Evolutionary conservation across 2,329 filamentous ascomycete species (phyloP).

Genomic region (Cladosporium sp.): DNA sequence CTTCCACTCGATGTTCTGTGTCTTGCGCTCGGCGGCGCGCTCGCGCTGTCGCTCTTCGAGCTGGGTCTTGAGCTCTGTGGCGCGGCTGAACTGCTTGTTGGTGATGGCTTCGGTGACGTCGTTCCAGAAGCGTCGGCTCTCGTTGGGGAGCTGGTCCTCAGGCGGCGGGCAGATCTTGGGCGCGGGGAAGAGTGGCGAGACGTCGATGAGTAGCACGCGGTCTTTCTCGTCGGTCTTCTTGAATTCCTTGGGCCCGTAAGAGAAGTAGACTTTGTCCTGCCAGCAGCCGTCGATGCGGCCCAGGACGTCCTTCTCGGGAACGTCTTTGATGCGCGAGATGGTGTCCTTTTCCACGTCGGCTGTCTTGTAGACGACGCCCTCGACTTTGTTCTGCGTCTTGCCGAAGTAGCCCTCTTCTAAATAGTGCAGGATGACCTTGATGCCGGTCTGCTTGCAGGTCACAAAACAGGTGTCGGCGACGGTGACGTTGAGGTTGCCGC

Average conservation of each 20-base stretch:
- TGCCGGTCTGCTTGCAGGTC: conserved; percentile 82
- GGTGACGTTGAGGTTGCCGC: conserved; percentile 83
- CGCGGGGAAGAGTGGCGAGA: conserved; percentile 76
- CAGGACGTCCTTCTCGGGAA: conserved; percentile 80
- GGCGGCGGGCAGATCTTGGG: conserved; percentile 76
- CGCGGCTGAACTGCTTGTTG: conserved; percentile 77
- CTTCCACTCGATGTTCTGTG: conserved; percentile 67
- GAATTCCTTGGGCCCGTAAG: conserved; percentile 48
- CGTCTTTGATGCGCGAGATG: conserved; percentile 77
- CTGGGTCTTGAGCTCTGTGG: conserved; percentile 84
- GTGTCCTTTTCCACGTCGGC: conserved; percentile 86
- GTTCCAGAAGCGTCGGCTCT: conserved; percentile 85
- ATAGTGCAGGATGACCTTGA: conserved; percentile 92
- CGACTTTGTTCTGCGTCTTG: conserved; percentile 84
- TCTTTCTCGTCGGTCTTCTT: conserved; percentile 52
- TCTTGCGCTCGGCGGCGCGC: conserved; percentile 78
- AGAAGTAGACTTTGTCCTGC: conserved; percentile 70
- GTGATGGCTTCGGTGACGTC: conserved; percentile 83
- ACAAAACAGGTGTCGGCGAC: conserved; percentile 89
- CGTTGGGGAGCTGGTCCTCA: conserved; percentile 80
- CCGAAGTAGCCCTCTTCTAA: conserved; percentile 94
- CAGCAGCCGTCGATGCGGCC: conserved; percentile 81
- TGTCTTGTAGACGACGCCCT: conserved; percentile 78
- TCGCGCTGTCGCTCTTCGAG: conserved; percentile 87
- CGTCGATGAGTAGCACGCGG: conserved; percentile 77